Base-by-base conservation (phyloP, 352 stramenopile species). In the Aphanomyces euteiches region DNA sequence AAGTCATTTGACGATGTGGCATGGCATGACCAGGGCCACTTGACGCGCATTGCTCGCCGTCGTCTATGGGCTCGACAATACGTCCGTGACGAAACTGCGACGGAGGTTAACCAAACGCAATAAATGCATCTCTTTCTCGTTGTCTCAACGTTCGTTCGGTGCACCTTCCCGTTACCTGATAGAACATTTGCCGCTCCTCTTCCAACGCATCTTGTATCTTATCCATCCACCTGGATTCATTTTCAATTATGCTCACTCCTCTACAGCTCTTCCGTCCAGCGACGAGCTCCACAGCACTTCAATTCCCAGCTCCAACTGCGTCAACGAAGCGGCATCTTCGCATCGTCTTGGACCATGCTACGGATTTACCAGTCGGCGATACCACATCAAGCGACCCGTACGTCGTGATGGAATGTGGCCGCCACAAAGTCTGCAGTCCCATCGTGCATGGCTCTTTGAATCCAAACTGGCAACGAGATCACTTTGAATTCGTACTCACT, bases 331-430 rank as follows among this genome's bases (percentile, higher is more conserved):
- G 47, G 34, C 17, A 63, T 12, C n/a, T 70, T 8, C 64, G 54
- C 54, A 64, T 70, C 28, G 39, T 64, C 15, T 39, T 70, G 45
- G 64, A 70, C 10, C 17, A 70, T 19, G 64, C 64, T 15, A 61
- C n/a, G 8, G 40, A 63, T 17, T 43, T 70, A 19, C 64, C 64
- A 19, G 48, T 63, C 5, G 64, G 50, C 15, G 64, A 70, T 12
- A 19, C 53, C 15, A 17, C 47, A 7, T 21, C 61, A 17, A 70
- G 64, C 40, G 64, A 70, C 40, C 64, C 64, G 3, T 70, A 70
- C 40, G 36, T 70, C n/a, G 40, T 54, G 5, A 36, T 70, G 15
- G 19, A 13, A 19, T 15, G 59, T 34, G 54, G 47, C 4, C 47
- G 7, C 54, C 64, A 63, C 38, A n/a, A 10, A 7, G 17, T 54